Base-by-base conservation (phyloP, 2,329 filamentous ascomycete species). In the Harringtonia lauricola region DNA sequence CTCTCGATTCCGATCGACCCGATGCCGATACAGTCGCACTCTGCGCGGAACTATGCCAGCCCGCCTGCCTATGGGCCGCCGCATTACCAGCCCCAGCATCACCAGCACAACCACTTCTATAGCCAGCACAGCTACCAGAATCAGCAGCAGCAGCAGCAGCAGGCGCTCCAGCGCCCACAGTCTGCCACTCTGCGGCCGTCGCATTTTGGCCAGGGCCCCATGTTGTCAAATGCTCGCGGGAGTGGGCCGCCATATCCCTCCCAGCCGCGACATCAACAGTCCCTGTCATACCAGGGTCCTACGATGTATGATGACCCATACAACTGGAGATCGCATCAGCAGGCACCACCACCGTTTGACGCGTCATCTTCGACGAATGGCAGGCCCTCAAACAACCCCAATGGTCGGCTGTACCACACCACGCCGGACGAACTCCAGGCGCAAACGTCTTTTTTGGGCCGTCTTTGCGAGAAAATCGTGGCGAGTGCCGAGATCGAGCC, bases 401-500 rank as follows among this genome's bases (percentile, higher is more conserved):
- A 41, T 14, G 55, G 56, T 8, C 59, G 59, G 7, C 57, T 59
- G 24, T 46, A 48, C 38, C 42, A 40, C 36, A 49, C 58, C 22
- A 57, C 52, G 3, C 56, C 61, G 0, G 70, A 75, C 29, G 68
- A 76, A 37, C 49, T 77, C 14, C 57, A 61, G n/a, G 57, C 57
- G 2, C 75, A 80, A 55, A 60, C 64, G 10, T 56, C 57, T 15
- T 54, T 72, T 14, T 63, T 81, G 14, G 72, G 79, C 19, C 53
- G 54, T 1, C 59, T 80, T 2, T 70, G 69, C 47, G 49, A 58
- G 17, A 43, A 51, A 15, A 70, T 79, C 38, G 63, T 86, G 17
- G 62, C 71, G 0, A 67, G 65, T 33, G 74, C 77, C 2, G 77
- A 82, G 51, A 87, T 90, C 49, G 71, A 70, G 31, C 55, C 61